Conservation (phyloP, 352 stramenopile species). For the Globisporangium uncinulatum region DNA sequence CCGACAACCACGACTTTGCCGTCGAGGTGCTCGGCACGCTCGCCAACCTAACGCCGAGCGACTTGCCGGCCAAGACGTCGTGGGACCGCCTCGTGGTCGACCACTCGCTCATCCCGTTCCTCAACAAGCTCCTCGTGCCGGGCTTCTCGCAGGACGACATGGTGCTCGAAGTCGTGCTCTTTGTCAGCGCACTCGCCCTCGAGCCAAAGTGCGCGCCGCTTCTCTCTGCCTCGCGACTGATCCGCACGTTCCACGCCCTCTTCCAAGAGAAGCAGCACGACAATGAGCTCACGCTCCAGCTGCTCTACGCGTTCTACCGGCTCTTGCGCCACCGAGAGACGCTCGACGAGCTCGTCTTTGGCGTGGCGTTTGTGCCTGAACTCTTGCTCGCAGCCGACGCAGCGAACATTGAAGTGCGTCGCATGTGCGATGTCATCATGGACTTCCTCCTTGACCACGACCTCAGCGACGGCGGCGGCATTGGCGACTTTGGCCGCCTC, state of each 20-base stretch:
- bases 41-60: slow-evolving; percentile 88
- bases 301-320: slow-evolving; percentile 78
- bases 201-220: slow-evolving; percentile 82
- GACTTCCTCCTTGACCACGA: slow-evolving; percentile 82
- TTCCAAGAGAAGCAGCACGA: slow-evolving; percentile 88
- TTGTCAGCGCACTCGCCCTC: slow-evolving; percentile 70
- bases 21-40: slow-evolving; percentile 92
- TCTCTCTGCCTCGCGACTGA: slow-evolving; percentile 60
- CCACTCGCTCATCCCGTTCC: slow-evolving; percentile 80
- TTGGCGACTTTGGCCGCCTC: slow-evolving; percentile 69
- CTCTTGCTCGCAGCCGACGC: slow-evolving; percentile 71
- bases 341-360: slow-evolving; percentile 76
- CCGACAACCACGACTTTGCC: slow-evolving; percentile 91
- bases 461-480: slow-evolving; percentile 40
- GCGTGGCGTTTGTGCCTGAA: slow-evolving; percentile 68
- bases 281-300: slow-evolving; percentile 78
- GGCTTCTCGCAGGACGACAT: slow-evolving; percentile 92
- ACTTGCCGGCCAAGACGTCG: slow-evolving; percentile 83
- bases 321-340: slow-evolving; percentile 69
- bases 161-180: slow-evolving; percentile 88
- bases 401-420: slow-evolving; percentile 74
- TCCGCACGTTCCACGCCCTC: slow-evolving; percentile 70
- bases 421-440: slow-evolving; percentile 85
- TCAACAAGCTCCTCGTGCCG: slow-evolving; percentile 89
- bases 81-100: slow-evolving; percentile 90